Conservation (phyloP, 495 filamentous ascomycete genomes). For the Hypoxylon subgilvum region DNA sequence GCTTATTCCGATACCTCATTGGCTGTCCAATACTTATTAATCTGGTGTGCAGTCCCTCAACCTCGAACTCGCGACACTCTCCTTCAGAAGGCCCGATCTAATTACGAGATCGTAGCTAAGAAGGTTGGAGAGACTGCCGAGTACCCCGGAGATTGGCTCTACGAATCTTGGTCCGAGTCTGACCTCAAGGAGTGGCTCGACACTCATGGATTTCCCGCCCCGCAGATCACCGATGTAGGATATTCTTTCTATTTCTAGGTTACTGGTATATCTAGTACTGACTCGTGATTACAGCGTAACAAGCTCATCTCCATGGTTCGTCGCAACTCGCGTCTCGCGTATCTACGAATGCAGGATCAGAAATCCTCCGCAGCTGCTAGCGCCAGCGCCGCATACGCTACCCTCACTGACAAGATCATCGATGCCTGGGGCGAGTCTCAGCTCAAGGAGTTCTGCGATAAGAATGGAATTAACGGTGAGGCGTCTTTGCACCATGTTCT, state of each 20-base stretch:
- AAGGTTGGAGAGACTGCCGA: slow-evolving; percentile 79
- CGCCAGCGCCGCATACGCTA: slow-evolving; percentile 70
- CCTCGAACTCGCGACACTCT: slow-evolving; percentile 85
- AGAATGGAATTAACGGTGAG: slow-evolving; percentile 70
- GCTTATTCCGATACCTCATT: not conserved
- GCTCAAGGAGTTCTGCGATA: slow-evolving; percentile 91
- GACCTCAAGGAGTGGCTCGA: slow-evolving; percentile 79
- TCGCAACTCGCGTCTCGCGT: slow-evolving; percentile 84
- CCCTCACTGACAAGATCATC: slow-evolving; percentile 80
- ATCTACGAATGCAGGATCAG: slow-evolving; percentile 66
- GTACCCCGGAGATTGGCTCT: slow-evolving; percentile 98
- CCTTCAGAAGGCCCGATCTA: slow-evolving; percentile 76
- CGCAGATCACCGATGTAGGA: slow-evolving; percentile 73
- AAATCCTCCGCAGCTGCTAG: slow-evolving; percentile 66
- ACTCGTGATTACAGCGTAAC: slow-evolving; percentile 62
- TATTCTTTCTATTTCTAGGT: not conserved
- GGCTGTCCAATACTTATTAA: not conserved
- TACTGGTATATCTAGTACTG: not conserved
- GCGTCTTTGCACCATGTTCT: not conserved
- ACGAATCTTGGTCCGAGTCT: slow-evolving; percentile 75
- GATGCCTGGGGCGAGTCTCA: slow-evolving; percentile 87
- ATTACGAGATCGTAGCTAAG: slow-evolving; percentile 80
- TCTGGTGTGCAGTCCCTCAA: slow-evolving; percentile 61
- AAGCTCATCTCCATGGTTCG: slow-evolving; percentile 87
- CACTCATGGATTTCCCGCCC: slow-evolving; percentile 83